A percentile compares a stretch with the other conserved stretches of the same genome.
Conservation (phyloP, 2,329 filamentous ascomycete genomes). For the Curvularia sp. region DNA sequence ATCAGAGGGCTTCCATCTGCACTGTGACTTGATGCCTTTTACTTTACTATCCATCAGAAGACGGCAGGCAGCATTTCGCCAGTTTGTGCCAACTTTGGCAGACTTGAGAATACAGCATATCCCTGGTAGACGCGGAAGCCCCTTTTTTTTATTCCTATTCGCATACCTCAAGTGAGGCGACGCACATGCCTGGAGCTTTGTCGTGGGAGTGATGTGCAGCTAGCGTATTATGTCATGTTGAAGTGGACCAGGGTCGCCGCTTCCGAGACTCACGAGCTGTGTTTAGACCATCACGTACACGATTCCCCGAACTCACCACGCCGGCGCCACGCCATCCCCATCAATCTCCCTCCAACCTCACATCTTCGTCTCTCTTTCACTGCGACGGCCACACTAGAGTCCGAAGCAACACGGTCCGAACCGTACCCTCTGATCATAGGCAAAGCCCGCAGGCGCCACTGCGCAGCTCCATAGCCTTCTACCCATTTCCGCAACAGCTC, state of each 20-base stretch:
- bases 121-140: background rate
- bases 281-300: constrained; percentile 37
- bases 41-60: background rate
- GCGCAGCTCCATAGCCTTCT: constrained; percentile 49
- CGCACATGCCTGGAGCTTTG: constrained; percentile 15
- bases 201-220: constrained; percentile 19
- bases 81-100: background rate
- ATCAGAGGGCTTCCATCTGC: background rate
- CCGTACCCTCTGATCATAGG: constrained; percentile 10
- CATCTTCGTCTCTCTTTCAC: constrained; percentile 45
- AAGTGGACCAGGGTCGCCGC: constrained; percentile 27
- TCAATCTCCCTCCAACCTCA: constrained; percentile 33
- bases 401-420: constrained; percentile 23
- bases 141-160: background rate
- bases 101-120: background rate
- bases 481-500: constrained; percentile 42
- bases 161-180: constrained; percentile 5
- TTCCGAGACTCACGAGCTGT: constrained; percentile 32
- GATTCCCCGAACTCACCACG: constrained; percentile 36
- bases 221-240: constrained; percentile 30
- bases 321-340: constrained; percentile 44
- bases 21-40: constrained; percentile 9
- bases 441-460: constrained; percentile 42
- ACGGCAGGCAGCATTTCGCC: background rate
- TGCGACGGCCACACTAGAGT: constrained; percentile 20